phyloP scores from a whole-genome alignment of 1,284 basidiomycete genomes.

The Cutaneotrichosporon sp. region DNA sequence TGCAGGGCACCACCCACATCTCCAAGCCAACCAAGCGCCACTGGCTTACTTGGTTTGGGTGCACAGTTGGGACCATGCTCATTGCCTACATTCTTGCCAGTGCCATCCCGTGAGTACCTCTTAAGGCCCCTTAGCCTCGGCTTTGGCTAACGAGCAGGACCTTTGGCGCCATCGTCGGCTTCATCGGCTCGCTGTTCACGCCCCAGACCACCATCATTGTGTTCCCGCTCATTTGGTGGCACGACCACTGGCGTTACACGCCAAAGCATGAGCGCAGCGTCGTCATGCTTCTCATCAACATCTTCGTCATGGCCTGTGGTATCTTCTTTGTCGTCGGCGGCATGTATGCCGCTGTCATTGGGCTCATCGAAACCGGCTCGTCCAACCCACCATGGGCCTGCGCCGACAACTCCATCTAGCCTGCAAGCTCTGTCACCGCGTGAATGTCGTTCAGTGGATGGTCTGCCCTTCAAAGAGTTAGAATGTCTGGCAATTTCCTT shows the following conservation, averaged over 20 bases:
- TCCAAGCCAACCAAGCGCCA: conserved; percentile 22
- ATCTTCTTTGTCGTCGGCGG: conserved; percentile 28
- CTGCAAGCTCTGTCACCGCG: too few species aligned
- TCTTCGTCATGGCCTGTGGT: conserved; percentile 21
- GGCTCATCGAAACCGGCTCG: conserved; percentile 45
- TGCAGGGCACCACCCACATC: conserved; percentile 29
- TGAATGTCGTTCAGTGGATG: too few species aligned
- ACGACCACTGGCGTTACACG: conserved; percentile 13
- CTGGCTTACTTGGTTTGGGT: conserved; percentile 31
- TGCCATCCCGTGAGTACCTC: conserved; percentile 3
- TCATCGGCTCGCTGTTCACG: conserved; percentile 27
- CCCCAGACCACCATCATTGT: conserved; percentile 10
- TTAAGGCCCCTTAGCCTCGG: too few species aligned
- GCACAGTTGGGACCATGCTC: not conserved
- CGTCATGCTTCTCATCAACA: conserved; percentile 15
- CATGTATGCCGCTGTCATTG: conserved; percentile 61
- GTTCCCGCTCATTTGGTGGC: conserved; percentile 13
- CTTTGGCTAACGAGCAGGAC: not conserved
- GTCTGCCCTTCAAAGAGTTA: too few species aligned
- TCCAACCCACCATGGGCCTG: conserved; percentile 24
- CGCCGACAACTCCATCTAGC: conserved; percentile 19
- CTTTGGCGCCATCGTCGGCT: conserved; percentile 23
- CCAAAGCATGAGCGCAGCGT: conserved; percentile 18
- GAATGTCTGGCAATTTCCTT: too few species aligned
- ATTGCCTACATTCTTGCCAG: conserved; percentile 9